Conservation (phyloP, 148 eudicot genomes). For the Hydrangea macrophylla region DNA sequence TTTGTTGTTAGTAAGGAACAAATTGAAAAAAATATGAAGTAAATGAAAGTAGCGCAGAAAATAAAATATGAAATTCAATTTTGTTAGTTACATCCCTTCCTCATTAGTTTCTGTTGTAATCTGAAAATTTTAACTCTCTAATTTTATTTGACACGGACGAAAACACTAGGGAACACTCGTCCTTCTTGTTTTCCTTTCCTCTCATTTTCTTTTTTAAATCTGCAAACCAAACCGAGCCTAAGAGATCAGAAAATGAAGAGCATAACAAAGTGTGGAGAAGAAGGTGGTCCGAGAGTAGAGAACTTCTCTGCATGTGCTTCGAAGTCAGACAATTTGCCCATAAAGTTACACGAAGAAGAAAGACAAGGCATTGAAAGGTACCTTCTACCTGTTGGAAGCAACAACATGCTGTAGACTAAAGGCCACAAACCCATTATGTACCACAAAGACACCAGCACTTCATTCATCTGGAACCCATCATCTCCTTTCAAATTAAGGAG, state of each 20-base stretch:
- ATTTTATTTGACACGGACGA: too few relatives aligned
- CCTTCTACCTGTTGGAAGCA: slow-evolving; percentile 89
- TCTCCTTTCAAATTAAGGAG: slow-evolving; percentile 79
- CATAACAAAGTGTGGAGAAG: background rate
- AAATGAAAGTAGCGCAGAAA: too few relatives aligned
- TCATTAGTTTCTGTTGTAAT: too few relatives aligned
- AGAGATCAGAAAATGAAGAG: background rate
- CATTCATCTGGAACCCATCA: slow-evolving; percentile 89
- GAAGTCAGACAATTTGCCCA: background rate
- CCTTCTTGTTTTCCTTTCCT: too few relatives aligned
- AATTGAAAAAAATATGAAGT: too few relatives aligned
- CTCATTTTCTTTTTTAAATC: too few relatives aligned
- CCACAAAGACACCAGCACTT: slow-evolving; percentile 83
- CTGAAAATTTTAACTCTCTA: too few relatives aligned
- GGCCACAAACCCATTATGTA: slow-evolving; percentile 96
- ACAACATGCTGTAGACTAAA: slow-evolving; percentile 68
- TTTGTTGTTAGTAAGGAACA: too few relatives aligned
- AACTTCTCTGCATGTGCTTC: background rate
- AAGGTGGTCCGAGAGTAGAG: background rate
- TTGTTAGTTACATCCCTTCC: too few relatives aligned
- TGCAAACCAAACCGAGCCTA: too few relatives aligned
- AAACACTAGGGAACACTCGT: too few relatives aligned
- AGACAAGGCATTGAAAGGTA: slow-evolving; percentile 17
- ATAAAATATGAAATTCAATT: too few relatives aligned
- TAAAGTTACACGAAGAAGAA: background rate